Evolutionary conservation across 129 eudicot species (phyloP), one percentile per base, ranked within the genome.

Genomic region (Pseudognaphalium luteoalbum): DNA sequence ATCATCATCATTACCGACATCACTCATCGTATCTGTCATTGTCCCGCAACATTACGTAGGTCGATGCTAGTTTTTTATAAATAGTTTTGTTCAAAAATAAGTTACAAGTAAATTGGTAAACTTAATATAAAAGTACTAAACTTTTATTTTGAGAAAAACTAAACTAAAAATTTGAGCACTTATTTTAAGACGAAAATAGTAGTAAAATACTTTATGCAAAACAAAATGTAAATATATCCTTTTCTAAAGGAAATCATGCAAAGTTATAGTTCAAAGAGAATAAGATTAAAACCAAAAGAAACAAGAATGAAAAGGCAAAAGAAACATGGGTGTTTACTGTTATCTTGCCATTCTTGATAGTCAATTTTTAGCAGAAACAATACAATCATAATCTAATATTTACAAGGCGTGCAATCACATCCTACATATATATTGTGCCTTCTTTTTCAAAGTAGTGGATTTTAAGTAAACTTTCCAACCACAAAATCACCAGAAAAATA

Each of bases 401-500:
- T 54, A 72, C 60, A 72, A 79, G 78, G 78, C 28, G 73, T 72
- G 73, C 67, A 50, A 72, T 79, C 82, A 79, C 78, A 79, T 79
- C 78, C 66, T 51, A 34, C 69, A 80, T 22, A 11, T 25, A 25
- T 8, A 25, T 25, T 39, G 64, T 73, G 62, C 79, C 83, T 80
- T 80, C 6, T 58, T 80, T 74, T 80, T 58, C 69, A 74, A 80
- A 66, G 21, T 74, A 67, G 80, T 80, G 62, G 64, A 3, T 42
- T 80, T 80, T 80, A 80, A 80, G 83, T 80, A 41, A 80, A 74
- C 80, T 74, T 61, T 59, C 75, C 75, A 80, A 79, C 80, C 65
- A 80, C 75, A 66, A 79, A 33, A 79, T 78, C 81, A 80, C 74
- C 78, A 47, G 22, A 73, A 78, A 61, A 70, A 70, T 12, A 69